Percentiles rank a stretch among this genome's conserved stretches.
Evolutionary conservation across 192 early-diverging fungal genomes (phyloP).

Genomic region (Cetraspora pellucida): DNA sequence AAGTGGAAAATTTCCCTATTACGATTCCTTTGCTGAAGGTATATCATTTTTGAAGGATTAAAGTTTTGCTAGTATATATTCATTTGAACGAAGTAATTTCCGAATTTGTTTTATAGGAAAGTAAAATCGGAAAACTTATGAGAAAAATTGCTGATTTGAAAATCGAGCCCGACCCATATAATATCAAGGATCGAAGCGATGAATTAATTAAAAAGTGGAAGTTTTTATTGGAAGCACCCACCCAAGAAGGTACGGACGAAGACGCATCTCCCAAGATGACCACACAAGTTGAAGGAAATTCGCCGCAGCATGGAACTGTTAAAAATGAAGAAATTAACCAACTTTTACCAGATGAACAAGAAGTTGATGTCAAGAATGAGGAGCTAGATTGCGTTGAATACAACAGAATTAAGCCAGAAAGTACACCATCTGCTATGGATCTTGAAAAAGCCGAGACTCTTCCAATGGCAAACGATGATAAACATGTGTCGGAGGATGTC

Average conservation of each 20-base stretch:
- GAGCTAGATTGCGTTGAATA: not conserved
- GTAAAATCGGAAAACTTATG: slow-evolving; percentile 49
- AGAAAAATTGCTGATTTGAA: slow-evolving; percentile 43
- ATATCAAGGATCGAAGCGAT: slow-evolving; percentile 38
- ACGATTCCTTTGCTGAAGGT: slow-evolving; percentile 47
- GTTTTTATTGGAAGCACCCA: slow-evolving; percentile 41
- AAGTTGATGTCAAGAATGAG: not conserved
- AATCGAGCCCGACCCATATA: slow-evolving; percentile 38
- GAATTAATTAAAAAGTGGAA: slow-evolving; percentile 47
- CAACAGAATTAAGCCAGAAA: not conserved
- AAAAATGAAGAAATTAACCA: not conserved
- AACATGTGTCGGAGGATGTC: not conserved
- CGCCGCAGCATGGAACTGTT: not conserved
- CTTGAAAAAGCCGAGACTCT: not conserved
- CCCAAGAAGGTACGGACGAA: not conserved
- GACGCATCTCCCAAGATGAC: slow-evolving; percentile 1
- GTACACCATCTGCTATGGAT: not conserved
- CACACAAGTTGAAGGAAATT: not conserved
- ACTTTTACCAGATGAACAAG: not conserved
- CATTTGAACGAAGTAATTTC: not conserved
- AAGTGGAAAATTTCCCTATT: slow-evolving; percentile 45
- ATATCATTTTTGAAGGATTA: not conserved
- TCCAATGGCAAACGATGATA: not conserved
- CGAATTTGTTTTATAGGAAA: slow-evolving; percentile 36
- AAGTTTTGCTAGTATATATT: not conserved